These are phyloP conservation scores for Tetrahymena thermophila DNA, from an alignment of 73 alveolate genomes.

Conservation along the genomic window DNA sequence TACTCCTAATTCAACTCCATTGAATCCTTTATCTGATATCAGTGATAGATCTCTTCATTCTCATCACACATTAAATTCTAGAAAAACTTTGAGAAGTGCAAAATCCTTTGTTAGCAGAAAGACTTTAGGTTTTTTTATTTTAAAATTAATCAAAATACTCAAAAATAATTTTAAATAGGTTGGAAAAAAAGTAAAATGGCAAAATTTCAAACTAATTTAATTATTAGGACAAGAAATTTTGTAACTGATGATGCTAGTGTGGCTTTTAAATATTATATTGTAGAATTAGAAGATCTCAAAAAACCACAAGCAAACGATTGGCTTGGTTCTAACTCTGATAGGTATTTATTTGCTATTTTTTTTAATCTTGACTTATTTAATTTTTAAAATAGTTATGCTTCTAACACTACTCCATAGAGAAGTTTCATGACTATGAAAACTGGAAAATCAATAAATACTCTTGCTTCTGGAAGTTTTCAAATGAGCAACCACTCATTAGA, in stretches of 20 bases:
- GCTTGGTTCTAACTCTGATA: neutral
- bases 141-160: neutral
- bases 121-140: neutral
- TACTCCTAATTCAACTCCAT: neutral
- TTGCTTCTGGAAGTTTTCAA: neutral
- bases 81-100: neutral
- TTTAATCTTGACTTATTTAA: neutral
- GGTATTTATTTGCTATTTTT: neutral
- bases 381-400: neutral
- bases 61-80: neutral
- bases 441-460: neutral
- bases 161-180: neutral
- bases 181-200: neutral
- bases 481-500: neutral
- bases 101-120: neutral
- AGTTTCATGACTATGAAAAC: neutral
- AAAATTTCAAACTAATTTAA: neutral
- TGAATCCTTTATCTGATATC: neutral
- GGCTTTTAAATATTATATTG: neutral
- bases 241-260: neutral
- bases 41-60: neutral
- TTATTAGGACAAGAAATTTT: neutral
- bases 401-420: neutral
- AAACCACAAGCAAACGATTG: neutral
- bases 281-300: neutral